These are phyloP conservation scores for Aspergillus sp. DNA, from an alignment of 2,329 filamentous ascomycete species.

Conservation along the genomic window DNA sequence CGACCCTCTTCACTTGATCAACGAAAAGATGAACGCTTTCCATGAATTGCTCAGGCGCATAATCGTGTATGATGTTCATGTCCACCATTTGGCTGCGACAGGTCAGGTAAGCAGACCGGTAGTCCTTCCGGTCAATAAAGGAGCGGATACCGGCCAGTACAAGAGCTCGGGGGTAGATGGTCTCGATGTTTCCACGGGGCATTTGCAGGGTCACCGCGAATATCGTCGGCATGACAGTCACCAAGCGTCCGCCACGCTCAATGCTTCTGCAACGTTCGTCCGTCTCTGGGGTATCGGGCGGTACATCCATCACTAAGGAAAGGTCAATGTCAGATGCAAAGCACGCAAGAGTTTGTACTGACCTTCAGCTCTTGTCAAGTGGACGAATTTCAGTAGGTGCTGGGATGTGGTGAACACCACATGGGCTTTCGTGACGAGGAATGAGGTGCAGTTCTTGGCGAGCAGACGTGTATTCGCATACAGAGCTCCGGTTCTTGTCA, in stretches of 20 bases:
- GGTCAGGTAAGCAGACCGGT: constrained; percentile 77
- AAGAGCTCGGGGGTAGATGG: constrained; percentile 87
- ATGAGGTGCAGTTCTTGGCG: constrained; percentile 88
- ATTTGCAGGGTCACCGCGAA: constrained; percentile 89
- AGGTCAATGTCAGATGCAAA: background rate
- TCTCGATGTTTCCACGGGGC: constrained; percentile 93
- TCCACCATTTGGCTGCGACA: constrained; percentile 93
- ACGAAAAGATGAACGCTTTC: constrained; percentile 72
- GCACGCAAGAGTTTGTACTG: constrained; percentile 21
- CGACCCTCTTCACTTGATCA: constrained; percentile 75
- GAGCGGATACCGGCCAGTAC: constrained; percentile 85
- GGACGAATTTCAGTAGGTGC: constrained; percentile 91
- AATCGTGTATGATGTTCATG: constrained; percentile 95
- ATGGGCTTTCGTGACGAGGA: constrained; percentile 75
- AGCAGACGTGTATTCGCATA: constrained; percentile 73
- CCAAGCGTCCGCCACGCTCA: constrained; percentile 80
- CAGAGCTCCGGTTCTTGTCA: constrained; percentile 73
- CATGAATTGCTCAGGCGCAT: constrained; percentile 84
- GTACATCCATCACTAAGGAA: constrained; percentile 70
- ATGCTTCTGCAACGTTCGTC: constrained; percentile 91
- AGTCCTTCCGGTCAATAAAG: constrained; percentile 76
- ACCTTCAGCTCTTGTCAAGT: constrained; percentile 68
- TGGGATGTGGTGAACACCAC: constrained; percentile 90
- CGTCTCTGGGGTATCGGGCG: constrained; percentile 81
- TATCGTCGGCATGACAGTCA: constrained; percentile 84